Evolutionary conservation across 441 rosid genomes (phyloP).

Genomic region (Adansonia gregorii): DNA sequence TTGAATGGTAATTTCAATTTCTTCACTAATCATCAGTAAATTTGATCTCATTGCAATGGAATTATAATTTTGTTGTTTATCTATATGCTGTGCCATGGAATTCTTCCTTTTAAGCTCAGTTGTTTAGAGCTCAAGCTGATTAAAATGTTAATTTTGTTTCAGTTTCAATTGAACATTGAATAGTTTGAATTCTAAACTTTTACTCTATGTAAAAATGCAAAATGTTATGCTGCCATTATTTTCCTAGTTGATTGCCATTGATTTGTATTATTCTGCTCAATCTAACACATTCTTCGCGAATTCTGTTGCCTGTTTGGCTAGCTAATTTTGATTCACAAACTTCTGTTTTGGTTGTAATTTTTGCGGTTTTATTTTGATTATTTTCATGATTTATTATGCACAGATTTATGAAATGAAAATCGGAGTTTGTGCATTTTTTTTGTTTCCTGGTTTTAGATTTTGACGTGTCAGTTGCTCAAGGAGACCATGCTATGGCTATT

Average conservation of each 20-base stretch:
- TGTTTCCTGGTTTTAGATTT: constrained; percentile 50
- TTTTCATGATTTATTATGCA: background rate
- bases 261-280: background rate
- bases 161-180: background rate
- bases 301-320: background rate
- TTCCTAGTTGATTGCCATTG: background rate
- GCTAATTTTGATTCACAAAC: background rate
- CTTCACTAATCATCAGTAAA: background rate
- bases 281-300: background rate
- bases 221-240: background rate
- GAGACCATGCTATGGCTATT: constrained; percentile 59
- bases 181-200: background rate
- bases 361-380: background rate
- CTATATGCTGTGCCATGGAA: constrained; percentile 5
- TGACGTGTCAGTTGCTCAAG: constrained; percentile 59
- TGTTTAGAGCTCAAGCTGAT: constrained; percentile 13
- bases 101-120: constrained; percentile 7
- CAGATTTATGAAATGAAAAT: background rate
- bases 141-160: constrained; percentile 1
- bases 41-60: background rate
- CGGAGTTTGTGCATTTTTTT: background rate
- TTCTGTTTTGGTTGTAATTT: background rate
- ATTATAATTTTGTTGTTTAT: background rate
- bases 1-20: constrained; percentile 47
- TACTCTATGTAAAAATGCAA: background rate